Base-by-base conservation (phyloP, 2,329 filamentous ascomycete species). In the Didymella arachidicola region DNA sequence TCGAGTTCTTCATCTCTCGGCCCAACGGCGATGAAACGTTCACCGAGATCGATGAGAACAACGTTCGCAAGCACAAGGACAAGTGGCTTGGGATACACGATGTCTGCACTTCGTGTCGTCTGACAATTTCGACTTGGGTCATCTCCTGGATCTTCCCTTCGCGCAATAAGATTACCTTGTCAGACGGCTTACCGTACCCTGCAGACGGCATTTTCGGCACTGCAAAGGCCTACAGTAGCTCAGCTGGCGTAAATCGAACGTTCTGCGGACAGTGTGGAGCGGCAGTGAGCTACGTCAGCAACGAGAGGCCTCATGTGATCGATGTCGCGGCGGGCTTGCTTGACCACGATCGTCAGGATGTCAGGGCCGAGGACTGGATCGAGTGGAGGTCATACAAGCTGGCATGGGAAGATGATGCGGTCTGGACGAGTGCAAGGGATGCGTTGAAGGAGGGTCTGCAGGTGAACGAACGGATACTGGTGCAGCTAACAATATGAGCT, bases 131-230 rank as follows among this genome's bases (percentile, higher is more conserved):
- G 3, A 87, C 86, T 62, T 86, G 89, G 55, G 82, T 90, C 45
- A 84, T 89, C 64, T 78, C 83, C 0, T 91, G 88, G 88, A 81
- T 85, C 0, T 91, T 91, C 66, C 77, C 91, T 12, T 57, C 91
- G 90, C 67, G 77, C 90, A 87, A 0, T 79, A 80, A 87, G 0
- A 80, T 81, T n/a, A 72, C 76, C 1, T 78, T 84, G 26, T 60
- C 73, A 30, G 61, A 80, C 46, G 67, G 75, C 14, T 61, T 69
- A 19, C 67, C 73, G 45, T 81, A 81, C 59, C 75, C 82, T 3
- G 69, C 12, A 2, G 44, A 62, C 14, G 59, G 59, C 32, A 36
- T 76, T 0, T 66, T 74, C 26, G 80, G 79, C 0, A 82, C 82
- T 1, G 72, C 87, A 55, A 80, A 79, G 50, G 77, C 69, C 12